A percentile compares a stretch with the other conserved stretches of the same genome.
These are phyloP conservation scores for Aspergillus quadricinctus DNA, from an alignment of 2,329 filamentous ascomycete species.

Conservation along the genomic window DNA sequence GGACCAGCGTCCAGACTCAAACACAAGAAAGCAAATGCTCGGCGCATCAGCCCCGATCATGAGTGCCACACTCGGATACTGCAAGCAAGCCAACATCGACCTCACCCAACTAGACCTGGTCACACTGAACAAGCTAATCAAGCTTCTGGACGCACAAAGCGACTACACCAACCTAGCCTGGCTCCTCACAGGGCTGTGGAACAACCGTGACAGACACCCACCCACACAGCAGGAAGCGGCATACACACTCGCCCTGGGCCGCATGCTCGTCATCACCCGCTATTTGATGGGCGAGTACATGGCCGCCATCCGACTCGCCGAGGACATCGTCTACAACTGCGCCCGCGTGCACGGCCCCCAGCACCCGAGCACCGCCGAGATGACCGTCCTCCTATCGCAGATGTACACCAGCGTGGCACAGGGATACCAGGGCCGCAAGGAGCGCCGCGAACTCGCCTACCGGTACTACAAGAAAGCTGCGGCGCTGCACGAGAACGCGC, in stretches of 20 bases:
- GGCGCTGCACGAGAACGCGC: slow-evolving; percentile 31
- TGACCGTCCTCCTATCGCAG: slow-evolving; percentile 45
- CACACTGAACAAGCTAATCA: slow-evolving; percentile 41
- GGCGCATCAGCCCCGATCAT: slow-evolving; percentile 38
- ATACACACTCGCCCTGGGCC: slow-evolving; percentile 47
- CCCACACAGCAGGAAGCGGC: slow-evolving; percentile 30
- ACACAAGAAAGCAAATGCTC: slow-evolving; percentile 36
- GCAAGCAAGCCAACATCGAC: slow-evolving; percentile 38
- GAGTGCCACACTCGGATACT: slow-evolving; percentile 35
- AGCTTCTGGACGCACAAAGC: slow-evolving; percentile 39
- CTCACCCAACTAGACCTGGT: slow-evolving; percentile 36
- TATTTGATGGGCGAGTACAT: slow-evolving; percentile 44
- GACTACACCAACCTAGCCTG: slow-evolving; percentile 41
- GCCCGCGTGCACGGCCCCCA: slow-evolving; percentile 47
- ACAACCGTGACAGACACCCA: slow-evolving; percentile 37
- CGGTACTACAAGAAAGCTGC: slow-evolving; percentile 36
- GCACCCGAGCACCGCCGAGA: slow-evolving; percentile 44
- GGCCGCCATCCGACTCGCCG: slow-evolving; percentile 43
- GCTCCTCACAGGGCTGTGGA: slow-evolving; percentile 43
- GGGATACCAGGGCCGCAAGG: slow-evolving; percentile 27
- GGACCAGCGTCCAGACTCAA: slow-evolving; percentile 28
- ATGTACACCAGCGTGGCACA: slow-evolving; percentile 43
- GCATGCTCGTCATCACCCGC: slow-evolving; percentile 46
- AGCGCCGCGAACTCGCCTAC: slow-evolving; percentile 28
- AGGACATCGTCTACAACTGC: slow-evolving; percentile 53